phyloP scores from a whole-genome alignment of 139 green algal species.

The Pedinophyceae sp. region DNA sequence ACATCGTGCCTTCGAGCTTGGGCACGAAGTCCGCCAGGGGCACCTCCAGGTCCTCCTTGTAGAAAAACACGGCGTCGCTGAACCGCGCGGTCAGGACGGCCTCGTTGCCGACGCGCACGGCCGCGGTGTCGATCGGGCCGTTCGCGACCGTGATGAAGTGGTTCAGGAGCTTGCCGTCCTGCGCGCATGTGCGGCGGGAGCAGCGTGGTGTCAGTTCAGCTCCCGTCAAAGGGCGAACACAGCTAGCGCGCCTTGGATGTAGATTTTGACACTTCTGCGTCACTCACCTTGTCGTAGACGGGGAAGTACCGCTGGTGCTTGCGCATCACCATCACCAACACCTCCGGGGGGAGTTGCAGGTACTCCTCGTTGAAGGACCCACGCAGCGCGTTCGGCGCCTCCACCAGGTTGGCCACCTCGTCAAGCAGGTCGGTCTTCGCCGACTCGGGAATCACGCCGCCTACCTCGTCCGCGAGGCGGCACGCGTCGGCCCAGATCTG shows the following conservation, averaged over 20 bases:
- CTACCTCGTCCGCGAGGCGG: slow-evolving; percentile 11
- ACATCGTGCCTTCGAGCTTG: slow-evolving; percentile 59
- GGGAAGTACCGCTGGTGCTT: slow-evolving; percentile 99
- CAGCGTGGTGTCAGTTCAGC: too few relatives aligned
- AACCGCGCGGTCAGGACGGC: slow-evolving; percentile 88
- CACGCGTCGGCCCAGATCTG: slow-evolving; percentile 52
- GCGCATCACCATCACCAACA: slow-evolving; percentile 95
- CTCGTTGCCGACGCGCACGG: slow-evolving; percentile 77
- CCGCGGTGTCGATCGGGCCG: slow-evolving; percentile 49
- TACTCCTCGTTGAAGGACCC: neutral
- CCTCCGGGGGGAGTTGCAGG: slow-evolving; percentile 30
- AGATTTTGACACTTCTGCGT: too few relatives aligned
- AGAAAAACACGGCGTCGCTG: slow-evolving; percentile 96
- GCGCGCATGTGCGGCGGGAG: too few relatives aligned
- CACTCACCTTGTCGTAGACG: too few relatives aligned
- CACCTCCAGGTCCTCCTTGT: slow-evolving; percentile 59
- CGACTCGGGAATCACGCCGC: slow-evolving; percentile 40
- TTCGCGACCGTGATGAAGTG: slow-evolving; percentile 94
- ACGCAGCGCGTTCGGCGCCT: slow-evolving; percentile 42
- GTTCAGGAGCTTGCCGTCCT: slow-evolving; percentile 45
- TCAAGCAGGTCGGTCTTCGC: slow-evolving; percentile 41
- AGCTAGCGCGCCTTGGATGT: too few relatives aligned
- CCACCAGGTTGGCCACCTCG: slow-evolving; percentile 79
- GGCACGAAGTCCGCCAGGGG: slow-evolving; percentile 53
- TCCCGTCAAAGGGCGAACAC: too few relatives aligned